A percentile compares a stretch with the other conserved stretches of the same genome.
phyloP scores from a whole-genome alignment of 2,329 filamentous ascomycete species.

The Colletotrichum karsti region DNA sequence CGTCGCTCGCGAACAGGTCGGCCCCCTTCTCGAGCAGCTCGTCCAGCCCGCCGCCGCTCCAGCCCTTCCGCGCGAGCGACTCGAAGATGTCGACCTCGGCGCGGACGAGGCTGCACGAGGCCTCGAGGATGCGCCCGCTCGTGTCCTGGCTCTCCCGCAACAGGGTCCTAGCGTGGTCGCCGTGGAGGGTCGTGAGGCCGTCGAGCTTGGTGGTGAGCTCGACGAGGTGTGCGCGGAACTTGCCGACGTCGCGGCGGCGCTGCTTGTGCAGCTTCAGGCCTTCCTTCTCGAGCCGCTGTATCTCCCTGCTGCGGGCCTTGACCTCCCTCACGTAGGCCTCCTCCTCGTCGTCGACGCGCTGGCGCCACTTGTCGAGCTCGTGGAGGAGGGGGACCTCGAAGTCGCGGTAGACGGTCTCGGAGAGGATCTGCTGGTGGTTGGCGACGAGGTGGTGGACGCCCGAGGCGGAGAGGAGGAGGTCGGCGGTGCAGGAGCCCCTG shows the following conservation, averaged over 20 bases:
- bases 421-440: constrained; percentile 76
- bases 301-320: constrained; percentile 65
- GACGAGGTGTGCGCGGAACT: constrained; percentile 70
- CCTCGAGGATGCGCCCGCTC: constrained; percentile 68
- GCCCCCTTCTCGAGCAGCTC: constrained; percentile 71
- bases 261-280: constrained; percentile 70
- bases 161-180: constrained; percentile 66
- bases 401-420: constrained; percentile 72
- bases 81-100: constrained; percentile 78
- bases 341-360: constrained; percentile 71
- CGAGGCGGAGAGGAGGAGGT: constrained; percentile 68
- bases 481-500: constrained; percentile 66
- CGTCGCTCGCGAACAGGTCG: constrained; percentile 65
- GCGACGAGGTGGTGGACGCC: constrained; percentile 74
- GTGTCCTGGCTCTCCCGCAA: constrained; percentile 72
- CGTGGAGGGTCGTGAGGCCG: constrained; percentile 68
- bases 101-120: constrained; percentile 70
- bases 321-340: constrained; percentile 65
- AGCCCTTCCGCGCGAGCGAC: constrained; percentile 71
- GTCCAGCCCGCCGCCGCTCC: constrained; percentile 72
- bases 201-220: constrained; percentile 70
- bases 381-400: constrained; percentile 77
- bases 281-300: constrained; percentile 71
- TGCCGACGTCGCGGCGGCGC: constrained; percentile 66
- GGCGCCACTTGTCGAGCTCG: constrained; percentile 72